These are phyloP conservation scores for Rhizopogon salebrosus DNA, from an alignment of 768 basidiomycete genomes.

Conservation along the genomic window DNA sequence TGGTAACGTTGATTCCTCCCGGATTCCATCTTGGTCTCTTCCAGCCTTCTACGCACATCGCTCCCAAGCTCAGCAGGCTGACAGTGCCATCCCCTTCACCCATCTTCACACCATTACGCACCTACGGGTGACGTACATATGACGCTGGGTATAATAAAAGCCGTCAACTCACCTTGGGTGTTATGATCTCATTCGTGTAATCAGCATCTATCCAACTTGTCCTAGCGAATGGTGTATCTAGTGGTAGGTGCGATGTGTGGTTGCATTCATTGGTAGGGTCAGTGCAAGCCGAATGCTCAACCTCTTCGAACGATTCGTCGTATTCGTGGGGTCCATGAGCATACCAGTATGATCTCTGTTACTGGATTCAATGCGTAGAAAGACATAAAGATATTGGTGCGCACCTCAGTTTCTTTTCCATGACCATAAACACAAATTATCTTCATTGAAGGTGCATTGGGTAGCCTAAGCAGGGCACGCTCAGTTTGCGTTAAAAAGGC, in stretches of 20 bases:
- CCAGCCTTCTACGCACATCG: slow-evolving; percentile 99
- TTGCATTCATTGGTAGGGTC: slow-evolving; percentile 40
- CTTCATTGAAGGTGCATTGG: slow-evolving; percentile 86
- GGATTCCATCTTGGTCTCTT: slow-evolving; percentile 88
- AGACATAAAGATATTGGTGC: slow-evolving; percentile 11
- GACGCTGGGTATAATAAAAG: neutral
- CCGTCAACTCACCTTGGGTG: slow-evolving; percentile 45
- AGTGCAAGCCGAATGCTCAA: slow-evolving; percentile 36
- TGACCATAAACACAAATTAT: slow-evolving; percentile 93
- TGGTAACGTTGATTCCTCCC: slow-evolving; percentile 77
- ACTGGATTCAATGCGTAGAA: neutral
- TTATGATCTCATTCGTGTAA: slow-evolving; percentile 58
- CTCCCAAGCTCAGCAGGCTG: slow-evolving; percentile 75
- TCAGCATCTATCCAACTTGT: slow-evolving; percentile 83
- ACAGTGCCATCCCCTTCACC: slow-evolving; percentile 97
- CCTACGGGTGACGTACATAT: slow-evolving; percentile 26
- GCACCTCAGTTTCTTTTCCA: slow-evolving; percentile 91
- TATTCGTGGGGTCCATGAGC: slow-evolving; percentile 63
- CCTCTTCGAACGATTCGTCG: slow-evolving; percentile 51
- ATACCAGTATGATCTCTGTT: slow-evolving; percentile 44
- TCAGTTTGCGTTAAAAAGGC: neutral
- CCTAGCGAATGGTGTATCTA: slow-evolving; percentile 52
- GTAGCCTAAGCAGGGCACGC: slow-evolving; percentile 46
- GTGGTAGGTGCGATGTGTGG: slow-evolving; percentile 32
- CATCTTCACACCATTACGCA: slow-evolving; percentile 83